phyloP scores from a whole-genome alignment of 345 rosid genomes.

The Corchorus capsularis region DNA sequence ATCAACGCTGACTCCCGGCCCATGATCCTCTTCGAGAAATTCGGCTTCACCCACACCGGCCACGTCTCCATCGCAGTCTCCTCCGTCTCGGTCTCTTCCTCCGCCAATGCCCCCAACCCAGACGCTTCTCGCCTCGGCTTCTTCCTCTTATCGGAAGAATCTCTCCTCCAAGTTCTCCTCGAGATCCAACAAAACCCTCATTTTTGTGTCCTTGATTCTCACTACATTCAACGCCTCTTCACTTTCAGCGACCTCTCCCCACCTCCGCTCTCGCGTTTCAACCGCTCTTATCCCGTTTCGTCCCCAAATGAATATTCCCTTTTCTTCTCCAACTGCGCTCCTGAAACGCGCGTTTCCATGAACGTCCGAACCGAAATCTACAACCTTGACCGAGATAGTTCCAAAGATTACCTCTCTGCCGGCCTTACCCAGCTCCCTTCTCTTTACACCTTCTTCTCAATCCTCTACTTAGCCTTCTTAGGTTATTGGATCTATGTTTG shows the following conservation, averaged over 20 bases:
- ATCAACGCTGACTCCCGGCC: conserved; percentile 75
- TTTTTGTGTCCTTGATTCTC: conserved; percentile 89
- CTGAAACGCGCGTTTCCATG: conserved; percentile 83
- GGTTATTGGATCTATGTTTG: conserved; percentile 70
- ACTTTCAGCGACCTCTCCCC: conserved; percentile 83
- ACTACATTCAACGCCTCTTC: conserved; percentile 57
- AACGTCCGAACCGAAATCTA: conserved; percentile 70
- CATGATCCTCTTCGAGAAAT: conserved; percentile 93
- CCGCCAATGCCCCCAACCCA: conserved; percentile 48
- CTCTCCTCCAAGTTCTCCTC: conserved; percentile 75
- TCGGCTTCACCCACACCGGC: conserved; percentile 90
- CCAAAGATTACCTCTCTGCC: conserved; percentile 72
- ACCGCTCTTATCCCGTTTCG: conserved; percentile 58
- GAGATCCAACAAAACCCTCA: conserved; percentile 79
- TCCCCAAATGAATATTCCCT: conserved; percentile 87
- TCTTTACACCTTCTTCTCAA: conserved; percentile 55
- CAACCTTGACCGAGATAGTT: conserved; percentile 59
- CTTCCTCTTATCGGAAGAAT: conserved; percentile 91
- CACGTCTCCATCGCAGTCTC: conserved; percentile 64
- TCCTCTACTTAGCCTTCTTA: conserved; percentile 58
- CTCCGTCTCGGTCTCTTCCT: conserved; percentile 62
- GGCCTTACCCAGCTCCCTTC: conserved; percentile 80
- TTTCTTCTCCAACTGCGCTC: conserved; percentile 87
- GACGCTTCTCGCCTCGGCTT: conserved; percentile 77
- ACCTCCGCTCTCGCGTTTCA: conserved; percentile 66